Evolutionary conservation across 192 early-diverging fungal genomes (phyloP).

Genomic region (Coemansia sp.): DNA sequence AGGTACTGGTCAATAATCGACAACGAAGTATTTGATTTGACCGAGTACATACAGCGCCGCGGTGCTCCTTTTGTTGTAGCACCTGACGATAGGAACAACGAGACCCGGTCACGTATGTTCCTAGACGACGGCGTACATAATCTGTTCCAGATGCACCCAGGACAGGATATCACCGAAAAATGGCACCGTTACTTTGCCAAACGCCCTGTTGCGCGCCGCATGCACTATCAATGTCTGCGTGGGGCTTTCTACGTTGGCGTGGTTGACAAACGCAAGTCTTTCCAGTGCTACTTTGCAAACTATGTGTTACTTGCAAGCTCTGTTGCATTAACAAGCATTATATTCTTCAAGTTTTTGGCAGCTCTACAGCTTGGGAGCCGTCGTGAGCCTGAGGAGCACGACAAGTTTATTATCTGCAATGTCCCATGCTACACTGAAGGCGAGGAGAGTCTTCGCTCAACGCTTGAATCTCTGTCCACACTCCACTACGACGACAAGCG

Average conservation of each 20-base stretch:
- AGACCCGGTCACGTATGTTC: slow-evolving; percentile 57
- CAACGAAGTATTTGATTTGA: slow-evolving; percentile 70
- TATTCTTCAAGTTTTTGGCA: slow-evolving; percentile 91
- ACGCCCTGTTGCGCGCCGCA: slow-evolving; percentile 33
- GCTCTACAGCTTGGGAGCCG: slow-evolving; percentile 79
- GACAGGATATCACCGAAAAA: slow-evolving; percentile 62
- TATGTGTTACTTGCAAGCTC: slow-evolving; percentile 82
- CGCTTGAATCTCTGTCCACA: slow-evolving; percentile 86
- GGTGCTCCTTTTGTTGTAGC: slow-evolving; percentile 54
- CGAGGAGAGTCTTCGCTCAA: slow-evolving; percentile 85
- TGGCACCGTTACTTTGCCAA: slow-evolving; percentile 61
- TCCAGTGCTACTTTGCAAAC: slow-evolving; percentile 75
- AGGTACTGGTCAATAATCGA: slow-evolving; percentile 66
- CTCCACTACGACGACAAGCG: slow-evolving; percentile 96
- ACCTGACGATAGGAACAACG: slow-evolving; percentile 45
- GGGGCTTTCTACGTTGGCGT: slow-evolving; percentile 80
- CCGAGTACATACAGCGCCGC: slow-evolving; percentile 61
- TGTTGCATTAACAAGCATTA: slow-evolving; percentile 76
- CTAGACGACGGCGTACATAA: slow-evolving; percentile 61
- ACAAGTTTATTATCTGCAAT: slow-evolving; percentile 90
- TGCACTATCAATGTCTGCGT: slow-evolving; percentile 72
- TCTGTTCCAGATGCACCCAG: slow-evolving; percentile 64
- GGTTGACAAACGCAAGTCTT: slow-evolving; percentile 77
- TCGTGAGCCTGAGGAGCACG: slow-evolving; percentile 77
- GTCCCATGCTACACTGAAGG: slow-evolving; percentile 97